Conservation (phyloP, 352 stramenopile genomes). For the Peronospora farinosa region DNA sequence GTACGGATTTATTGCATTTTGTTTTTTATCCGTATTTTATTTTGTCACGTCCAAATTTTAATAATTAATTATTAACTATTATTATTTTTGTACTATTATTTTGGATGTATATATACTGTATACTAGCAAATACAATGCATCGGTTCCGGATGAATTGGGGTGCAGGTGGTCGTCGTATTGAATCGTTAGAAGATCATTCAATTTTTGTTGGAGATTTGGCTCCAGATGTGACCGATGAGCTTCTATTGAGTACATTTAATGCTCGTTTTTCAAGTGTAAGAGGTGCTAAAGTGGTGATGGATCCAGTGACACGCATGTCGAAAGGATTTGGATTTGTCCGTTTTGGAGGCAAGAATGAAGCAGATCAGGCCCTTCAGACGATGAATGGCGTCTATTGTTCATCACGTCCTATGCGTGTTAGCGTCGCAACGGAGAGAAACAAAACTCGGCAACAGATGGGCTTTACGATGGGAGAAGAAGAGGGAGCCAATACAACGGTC, state of each 20-base stretch:
- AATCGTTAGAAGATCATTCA: conserved; percentile 80
- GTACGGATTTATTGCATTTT: conserved; percentile 30
- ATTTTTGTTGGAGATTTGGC: conserved; percentile 90
- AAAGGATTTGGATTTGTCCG: conserved; percentile 91
- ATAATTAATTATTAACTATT: too few relatives aligned
- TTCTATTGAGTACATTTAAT: conserved; percentile 82
- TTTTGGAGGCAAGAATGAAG: conserved; percentile 84
- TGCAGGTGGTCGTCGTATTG: conserved; percentile 77
- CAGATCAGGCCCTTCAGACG: conserved; percentile 79
- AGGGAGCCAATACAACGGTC: conserved; percentile 85
- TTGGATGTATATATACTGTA: neutral
- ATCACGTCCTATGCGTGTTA: conserved; percentile 85
- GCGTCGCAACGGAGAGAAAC: conserved; percentile 83
- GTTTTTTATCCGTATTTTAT: neutral
- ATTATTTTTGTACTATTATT: neutral
- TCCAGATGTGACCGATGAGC: conserved; percentile 84
- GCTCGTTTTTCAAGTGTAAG: conserved; percentile 74
- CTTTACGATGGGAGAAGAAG: conserved; percentile 36
- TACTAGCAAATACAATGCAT: conserved; percentile 78
- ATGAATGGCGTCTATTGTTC: conserved; percentile 89
- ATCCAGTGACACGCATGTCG: conserved; percentile 82
- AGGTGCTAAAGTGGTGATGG: conserved; percentile 87
- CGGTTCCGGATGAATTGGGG: conserved; percentile 91
- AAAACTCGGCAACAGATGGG: conserved; percentile 29
- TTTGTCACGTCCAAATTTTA: too few relatives aligned